Percentiles rank a stretch among this genome's conserved stretches.
These are phyloP conservation scores for Macadamia integrifolia DNA, from an alignment of 164 flowering plant species.

Conservation along the genomic window DNA sequence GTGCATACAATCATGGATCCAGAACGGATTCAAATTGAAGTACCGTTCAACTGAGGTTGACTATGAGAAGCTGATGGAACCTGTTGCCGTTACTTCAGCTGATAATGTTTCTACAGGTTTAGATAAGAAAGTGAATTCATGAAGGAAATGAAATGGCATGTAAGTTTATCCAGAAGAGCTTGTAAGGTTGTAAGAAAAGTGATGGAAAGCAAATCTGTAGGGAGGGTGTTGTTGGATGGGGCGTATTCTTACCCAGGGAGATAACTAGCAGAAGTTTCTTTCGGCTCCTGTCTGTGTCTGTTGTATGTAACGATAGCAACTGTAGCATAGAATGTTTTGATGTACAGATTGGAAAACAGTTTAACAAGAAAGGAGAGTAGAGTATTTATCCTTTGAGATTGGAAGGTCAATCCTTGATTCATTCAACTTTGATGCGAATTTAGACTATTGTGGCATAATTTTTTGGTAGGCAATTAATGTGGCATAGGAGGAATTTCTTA, in stretches of 20 bases:
- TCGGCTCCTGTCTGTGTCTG: not conserved
- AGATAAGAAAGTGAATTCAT: conserved; percentile 33
- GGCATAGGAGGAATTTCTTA: too few relatives aligned
- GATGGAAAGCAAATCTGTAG: not conserved
- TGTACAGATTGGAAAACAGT: not conserved
- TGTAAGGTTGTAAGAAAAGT: not conserved
- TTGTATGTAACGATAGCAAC: not conserved
- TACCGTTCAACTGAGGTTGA: conserved; percentile 52
- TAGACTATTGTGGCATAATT: too few relatives aligned
- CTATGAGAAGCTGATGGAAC: conserved; percentile 54
- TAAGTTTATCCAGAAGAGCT: not conserved
- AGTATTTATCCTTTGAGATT: not conserved
- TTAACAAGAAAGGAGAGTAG: not conserved
- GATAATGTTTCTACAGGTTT: conserved; percentile 19
- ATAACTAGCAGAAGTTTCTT: not conserved
- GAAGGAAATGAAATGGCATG: not conserved
- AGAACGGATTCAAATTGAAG: conserved; percentile 50
- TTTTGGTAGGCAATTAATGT: too few relatives aligned
- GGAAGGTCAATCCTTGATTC: not conserved
- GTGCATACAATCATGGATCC: conserved; percentile 61
- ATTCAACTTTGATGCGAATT: too few relatives aligned
- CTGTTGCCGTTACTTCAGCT: conserved; percentile 20
- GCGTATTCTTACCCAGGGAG: not conserved
- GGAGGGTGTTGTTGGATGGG: not conserved
- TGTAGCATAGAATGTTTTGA: not conserved